Base-by-base conservation (phyloP, 352 stramenopile species). In the Globisporangium heterothallicum region DNA sequence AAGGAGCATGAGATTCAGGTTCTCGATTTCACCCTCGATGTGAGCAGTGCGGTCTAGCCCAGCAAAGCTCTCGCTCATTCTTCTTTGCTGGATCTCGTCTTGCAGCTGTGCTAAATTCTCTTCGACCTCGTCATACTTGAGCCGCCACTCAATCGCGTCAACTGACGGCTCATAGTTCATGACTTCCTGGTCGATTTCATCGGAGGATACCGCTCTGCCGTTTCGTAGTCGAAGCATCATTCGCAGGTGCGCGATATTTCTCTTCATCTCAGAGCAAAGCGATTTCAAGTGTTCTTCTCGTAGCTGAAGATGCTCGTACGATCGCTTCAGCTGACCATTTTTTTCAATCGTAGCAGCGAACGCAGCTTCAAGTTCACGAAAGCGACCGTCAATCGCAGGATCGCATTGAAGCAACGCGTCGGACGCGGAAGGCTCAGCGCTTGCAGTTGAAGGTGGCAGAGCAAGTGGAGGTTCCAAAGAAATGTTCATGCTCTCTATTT, bases 81-180 rank as follows among this genome's bases (percentile, higher is more conserved):
- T 46, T 46, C 42, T 49, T 13, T 63, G 59, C 27, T 75, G 58
- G 32, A 79, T 14, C 25, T 72, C 66, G 0, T 86, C 68, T 48
- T 89, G 73, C 1, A 88, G 58, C 32, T 80, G 64, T 2, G 59
- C 42, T 19, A 78, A 78, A 5, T 66, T 64, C 42, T 91, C 73
- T 49, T 89, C 72, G 30, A 90, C 61, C 44, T 92, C 77, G 60
- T 92, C 83, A 47, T 84, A 90, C 56, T 89, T 93, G 53, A 90
- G 74, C 16, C 80, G 66, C 83, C 80, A 93, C 53, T 90, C 80
- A 42, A 93, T 86, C 18, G 83, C 78, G 58, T 91, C 80, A 12
- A 69, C 59, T 24, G 78, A 81, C 21, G 80, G 82, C 18, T 82
- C 60, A 49, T 89, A 86, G 5, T 88, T 70, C 22, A 56, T 44